These are phyloP conservation scores for Stevia rebaudiana DNA, from an alignment of 140 eudicot species.

Conservation along the genomic window DNA sequence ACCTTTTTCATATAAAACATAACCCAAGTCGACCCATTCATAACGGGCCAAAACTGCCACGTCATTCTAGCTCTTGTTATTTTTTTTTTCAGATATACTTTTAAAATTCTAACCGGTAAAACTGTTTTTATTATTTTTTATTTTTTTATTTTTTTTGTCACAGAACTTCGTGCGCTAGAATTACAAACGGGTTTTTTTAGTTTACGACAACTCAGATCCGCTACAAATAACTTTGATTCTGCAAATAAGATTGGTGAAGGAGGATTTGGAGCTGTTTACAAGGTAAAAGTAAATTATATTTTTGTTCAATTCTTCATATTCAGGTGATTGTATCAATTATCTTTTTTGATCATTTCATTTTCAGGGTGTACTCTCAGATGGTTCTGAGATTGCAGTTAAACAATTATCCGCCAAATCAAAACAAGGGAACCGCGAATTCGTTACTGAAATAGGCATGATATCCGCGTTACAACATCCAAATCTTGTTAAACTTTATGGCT, in stretches of 20 bases:
- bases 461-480: conserved; percentile 87
- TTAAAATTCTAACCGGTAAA: too few relatives aligned
- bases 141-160: background rate
- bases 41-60: too few relatives aligned
- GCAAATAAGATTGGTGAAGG: conserved; percentile 91
- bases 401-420: conserved; percentile 84
- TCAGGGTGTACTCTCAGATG: conserved; percentile 72
- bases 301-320: background rate
- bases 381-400: conserved; percentile 78
- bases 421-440: conserved; percentile 92
- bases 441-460: conserved; percentile 94
- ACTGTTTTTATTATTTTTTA: too few relatives aligned
- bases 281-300: conserved; percentile 33
- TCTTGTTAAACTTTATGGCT: conserved; percentile 63
- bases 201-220: conserved; percentile 64
- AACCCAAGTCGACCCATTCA: too few relatives aligned
- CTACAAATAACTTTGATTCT: conserved; percentile 64
- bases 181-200: conserved; percentile 61
- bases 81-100: too few relatives aligned
- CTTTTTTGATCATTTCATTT: conserved; percentile 2
- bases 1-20: too few relatives aligned
- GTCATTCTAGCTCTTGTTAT: too few relatives aligned
- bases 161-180: conserved; percentile 79
- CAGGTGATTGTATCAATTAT: background rate
- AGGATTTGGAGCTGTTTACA: conserved; percentile 92